Evolutionary conservation across 1,284 basidiomycete genomes (phyloP).

Genomic region (Ganoderma meredithae): DNA sequence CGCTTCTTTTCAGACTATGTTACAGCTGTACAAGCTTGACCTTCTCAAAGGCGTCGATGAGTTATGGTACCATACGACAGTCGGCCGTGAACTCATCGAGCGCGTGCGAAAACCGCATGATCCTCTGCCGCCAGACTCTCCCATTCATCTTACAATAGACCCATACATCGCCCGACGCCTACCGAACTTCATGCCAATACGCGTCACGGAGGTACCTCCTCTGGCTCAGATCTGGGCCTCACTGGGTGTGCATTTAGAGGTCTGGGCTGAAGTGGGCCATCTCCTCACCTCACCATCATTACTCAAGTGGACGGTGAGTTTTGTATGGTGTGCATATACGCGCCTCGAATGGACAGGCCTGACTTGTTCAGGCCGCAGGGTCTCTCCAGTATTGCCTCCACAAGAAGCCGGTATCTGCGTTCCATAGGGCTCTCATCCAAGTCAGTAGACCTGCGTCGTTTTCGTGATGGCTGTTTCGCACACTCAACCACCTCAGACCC

Average conservation of each 20-base stretch:
- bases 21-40: constrained; percentile 59
- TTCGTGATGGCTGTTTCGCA: background rate
- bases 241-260: constrained; percentile 59
- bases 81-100: constrained; percentile 52
- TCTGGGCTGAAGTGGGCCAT: constrained; percentile 60
- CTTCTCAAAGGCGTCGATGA: constrained; percentile 45
- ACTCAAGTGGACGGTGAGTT: constrained; percentile 67
- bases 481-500: constrained; percentile 48
- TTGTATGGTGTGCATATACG: background rate
- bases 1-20: constrained; percentile 45
- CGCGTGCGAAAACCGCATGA: constrained; percentile 49
- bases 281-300: constrained; percentile 56
- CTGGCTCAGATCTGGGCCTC: constrained; percentile 61
- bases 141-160: constrained; percentile 68
- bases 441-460: constrained; percentile 41
- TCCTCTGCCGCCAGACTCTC: constrained; percentile 52
- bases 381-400: constrained; percentile 54
- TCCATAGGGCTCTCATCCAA: constrained; percentile 68
- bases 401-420: constrained; percentile 53
- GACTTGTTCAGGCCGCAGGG: constrained; percentile 53
- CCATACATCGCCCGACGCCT: constrained; percentile 73
- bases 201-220: constrained; percentile 61
- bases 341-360: background rate
- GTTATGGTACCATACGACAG: constrained; percentile 47
- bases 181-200: constrained; percentile 78